Percentiles rank a stretch among this genome's conserved stretches.
These are phyloP conservation scores for Lipomyces yarrowii DNA, from an alignment of 1,139 yeast genomes.

Conservation along the genomic window DNA sequence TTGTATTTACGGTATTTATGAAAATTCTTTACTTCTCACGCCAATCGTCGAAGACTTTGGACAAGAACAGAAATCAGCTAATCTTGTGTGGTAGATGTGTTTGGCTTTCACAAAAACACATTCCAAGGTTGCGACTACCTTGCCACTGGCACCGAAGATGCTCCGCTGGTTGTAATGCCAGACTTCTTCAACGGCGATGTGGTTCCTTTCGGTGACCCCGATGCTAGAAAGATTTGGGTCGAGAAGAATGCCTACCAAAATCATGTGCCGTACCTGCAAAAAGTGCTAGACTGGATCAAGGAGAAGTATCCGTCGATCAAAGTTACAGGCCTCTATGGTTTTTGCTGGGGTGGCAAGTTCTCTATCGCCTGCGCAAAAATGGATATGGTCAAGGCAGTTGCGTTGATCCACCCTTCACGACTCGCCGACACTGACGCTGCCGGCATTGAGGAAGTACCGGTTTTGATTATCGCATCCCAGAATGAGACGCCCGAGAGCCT, in stretches of 20 bases:
- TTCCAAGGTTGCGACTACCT: slow-evolving; percentile 33
- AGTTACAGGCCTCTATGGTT: slow-evolving; percentile 28
- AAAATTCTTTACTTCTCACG: not conserved
- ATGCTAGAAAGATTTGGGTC: slow-evolving; percentile 18
- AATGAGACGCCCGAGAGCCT: slow-evolving; percentile 29
- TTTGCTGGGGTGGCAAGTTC: slow-evolving; percentile 34
- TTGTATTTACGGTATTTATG: slow-evolving; percentile 23
- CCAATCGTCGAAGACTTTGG: not conserved
- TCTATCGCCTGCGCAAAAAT: slow-evolving; percentile 26
- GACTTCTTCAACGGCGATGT: slow-evolving; percentile 32
- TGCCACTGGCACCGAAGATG: slow-evolving; percentile 21
- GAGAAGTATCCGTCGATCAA: slow-evolving; percentile 16
- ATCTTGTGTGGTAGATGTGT: slow-evolving; percentile 21
- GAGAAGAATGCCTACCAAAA: slow-evolving; percentile 23
- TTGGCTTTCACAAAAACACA: slow-evolving; percentile 32
- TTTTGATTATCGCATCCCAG: slow-evolving; percentile 29
- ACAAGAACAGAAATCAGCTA: not conserved
- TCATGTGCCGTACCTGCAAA: slow-evolving; percentile 16
- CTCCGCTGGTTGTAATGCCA: slow-evolving; percentile 33
- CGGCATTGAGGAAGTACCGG: slow-evolving; percentile 30
- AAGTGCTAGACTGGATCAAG: slow-evolving; percentile 15
- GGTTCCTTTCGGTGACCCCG: slow-evolving; percentile 16
- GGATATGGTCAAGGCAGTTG: slow-evolving; percentile 28
- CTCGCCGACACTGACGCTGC: slow-evolving; percentile 31
- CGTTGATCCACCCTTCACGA: slow-evolving; percentile 32